A percentile compares a stretch with the other conserved stretches of the same genome.
phyloP scores from a whole-genome alignment of 768 basidiomycete species.

The Kwoniella sp. region DNA sequence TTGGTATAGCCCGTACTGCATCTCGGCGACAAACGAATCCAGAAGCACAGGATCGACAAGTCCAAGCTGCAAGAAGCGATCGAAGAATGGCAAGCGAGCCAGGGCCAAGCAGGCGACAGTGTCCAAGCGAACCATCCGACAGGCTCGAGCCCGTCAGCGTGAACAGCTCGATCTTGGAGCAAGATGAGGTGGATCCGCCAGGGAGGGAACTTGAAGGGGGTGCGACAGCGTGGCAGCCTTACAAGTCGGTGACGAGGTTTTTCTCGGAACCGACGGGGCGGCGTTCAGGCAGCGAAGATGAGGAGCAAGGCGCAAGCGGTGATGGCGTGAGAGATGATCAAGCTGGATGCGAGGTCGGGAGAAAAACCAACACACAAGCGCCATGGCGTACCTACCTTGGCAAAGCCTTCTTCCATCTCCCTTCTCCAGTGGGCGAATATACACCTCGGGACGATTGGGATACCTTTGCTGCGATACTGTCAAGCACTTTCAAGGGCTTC shows the following conservation, averaged over 20 bases:
- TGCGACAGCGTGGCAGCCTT: conserved; percentile 12
- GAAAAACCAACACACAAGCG: background rate
- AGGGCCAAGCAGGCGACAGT: conserved; percentile 1
- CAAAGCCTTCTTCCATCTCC: conserved; percentile 22
- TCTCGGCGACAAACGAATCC: conserved; percentile 34
- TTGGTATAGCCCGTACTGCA: conserved; percentile 47
- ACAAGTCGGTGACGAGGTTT: conserved; percentile 20
- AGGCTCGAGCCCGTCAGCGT: too few species aligned
- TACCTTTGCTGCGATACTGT: conserved; percentile 11
- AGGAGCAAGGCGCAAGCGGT: background rate
- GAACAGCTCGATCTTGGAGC: too few species aligned
- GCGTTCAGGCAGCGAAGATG: background rate
- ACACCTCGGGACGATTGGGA: conserved; percentile 16
- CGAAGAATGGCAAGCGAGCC: conserved; percentile 33
- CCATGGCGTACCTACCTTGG: conserved; percentile 34
- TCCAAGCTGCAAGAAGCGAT: conserved; percentile 25
- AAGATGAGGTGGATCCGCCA: background rate
- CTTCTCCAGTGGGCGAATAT: conserved; percentile 24
- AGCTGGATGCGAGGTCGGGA: background rate
- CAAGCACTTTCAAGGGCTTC: conserved; percentile 17
- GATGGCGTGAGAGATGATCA: background rate
- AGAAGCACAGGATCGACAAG: conserved; percentile 45
- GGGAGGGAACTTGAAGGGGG: background rate
- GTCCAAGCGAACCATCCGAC: background rate
- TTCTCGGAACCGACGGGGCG: background rate